Percentiles rank a stretch among this genome's conserved stretches.
Conservation (phyloP, 2,329 filamentous ascomycete genomes). For the Pochonia chlamydosporia region DNA sequence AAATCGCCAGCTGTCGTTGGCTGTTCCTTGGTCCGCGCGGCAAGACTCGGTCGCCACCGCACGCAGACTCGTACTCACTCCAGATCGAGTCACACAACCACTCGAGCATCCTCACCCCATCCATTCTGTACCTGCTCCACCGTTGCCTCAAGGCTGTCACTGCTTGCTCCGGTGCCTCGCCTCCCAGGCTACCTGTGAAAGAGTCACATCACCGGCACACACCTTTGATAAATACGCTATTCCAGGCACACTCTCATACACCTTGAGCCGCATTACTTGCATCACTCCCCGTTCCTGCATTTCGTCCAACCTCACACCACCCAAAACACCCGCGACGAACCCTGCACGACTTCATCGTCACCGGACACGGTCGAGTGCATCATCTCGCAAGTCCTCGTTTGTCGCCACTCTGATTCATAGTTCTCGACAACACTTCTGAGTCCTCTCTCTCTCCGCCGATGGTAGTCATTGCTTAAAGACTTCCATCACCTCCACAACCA, state of each 20-base stretch:
- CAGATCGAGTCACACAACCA: conserved; percentile 10
- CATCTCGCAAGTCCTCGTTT: not conserved
- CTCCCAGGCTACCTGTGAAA: conserved; percentile 24
- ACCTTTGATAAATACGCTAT: conserved; percentile 23
- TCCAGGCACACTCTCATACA: conserved; percentile 6
- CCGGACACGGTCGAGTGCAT: conserved; percentile 3
- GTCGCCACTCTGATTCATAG: conserved; percentile 1
- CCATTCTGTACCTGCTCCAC: not conserved
- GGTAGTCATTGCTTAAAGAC: conserved; percentile 28
- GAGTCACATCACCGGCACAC: conserved; percentile 26
- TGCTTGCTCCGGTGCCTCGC: conserved; percentile 17
- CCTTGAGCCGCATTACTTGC: conserved; percentile 11
- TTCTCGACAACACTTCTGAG: not conserved
- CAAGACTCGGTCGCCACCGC: conserved; percentile 27
- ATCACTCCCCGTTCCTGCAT: conserved; percentile 22
- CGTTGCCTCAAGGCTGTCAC: conserved; percentile 3
- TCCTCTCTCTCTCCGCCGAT: conserved; percentile 17
- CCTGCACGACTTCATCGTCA: conserved; percentile 6
- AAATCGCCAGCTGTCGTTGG: conserved; percentile 27
- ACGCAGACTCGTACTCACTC: not conserved
- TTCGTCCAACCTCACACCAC: conserved; percentile 11
- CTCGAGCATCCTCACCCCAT: conserved; percentile 1
- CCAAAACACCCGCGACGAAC: not conserved
- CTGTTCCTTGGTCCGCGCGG: conserved; percentile 25
- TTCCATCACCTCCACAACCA: conserved; percentile 18